Evolutionary conservation across 2,329 filamentous ascomycete genomes (phyloP).

Genomic region (Penicillium palitans): DNA sequence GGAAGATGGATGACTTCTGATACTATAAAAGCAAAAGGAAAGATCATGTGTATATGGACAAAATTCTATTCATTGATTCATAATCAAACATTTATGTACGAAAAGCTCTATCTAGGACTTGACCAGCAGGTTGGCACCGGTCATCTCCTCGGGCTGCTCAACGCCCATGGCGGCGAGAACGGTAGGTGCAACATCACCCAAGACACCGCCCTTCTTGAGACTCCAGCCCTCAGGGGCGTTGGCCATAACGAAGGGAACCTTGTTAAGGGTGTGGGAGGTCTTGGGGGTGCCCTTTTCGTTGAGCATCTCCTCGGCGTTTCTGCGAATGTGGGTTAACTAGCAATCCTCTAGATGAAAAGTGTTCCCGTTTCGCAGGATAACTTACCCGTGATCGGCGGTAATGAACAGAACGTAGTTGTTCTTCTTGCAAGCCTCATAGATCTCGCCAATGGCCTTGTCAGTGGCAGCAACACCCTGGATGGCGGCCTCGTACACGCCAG

Average conservation of each 20-base stretch:
- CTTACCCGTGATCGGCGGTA: constrained; percentile 86
- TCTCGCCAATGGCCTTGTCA: constrained; percentile 88
- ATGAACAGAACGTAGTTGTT: constrained; percentile 91
- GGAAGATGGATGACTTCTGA: background rate
- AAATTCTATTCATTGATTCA: constrained; percentile 27
- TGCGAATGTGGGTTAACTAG: constrained; percentile 32
- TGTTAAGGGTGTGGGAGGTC: constrained; percentile 97
- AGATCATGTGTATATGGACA: constrained; percentile 24
- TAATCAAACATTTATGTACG: constrained; percentile 19
- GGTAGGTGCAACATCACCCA: constrained; percentile 96
- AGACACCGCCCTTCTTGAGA: constrained; percentile 81
- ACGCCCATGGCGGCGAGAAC: constrained; percentile 88
- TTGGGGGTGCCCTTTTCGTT: constrained; percentile 94
- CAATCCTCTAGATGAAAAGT: background rate
- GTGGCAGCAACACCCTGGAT: constrained; percentile 81
- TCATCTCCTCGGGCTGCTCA: constrained; percentile 88
- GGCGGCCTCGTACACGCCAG: constrained; percentile 93
- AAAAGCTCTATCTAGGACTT: constrained; percentile 53
- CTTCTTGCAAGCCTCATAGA: constrained; percentile 92
- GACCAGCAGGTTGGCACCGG: constrained; percentile 76
- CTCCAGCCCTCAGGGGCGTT: constrained; percentile 90
- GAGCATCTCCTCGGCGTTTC: constrained; percentile 98
- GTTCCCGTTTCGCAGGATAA: constrained; percentile 12
- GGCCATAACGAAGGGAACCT: constrained; percentile 96
- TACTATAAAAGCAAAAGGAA: background rate